phyloP scores from a whole-genome alignment of 148 eudicot genomes.

The Rhododendron simsii region DNA sequence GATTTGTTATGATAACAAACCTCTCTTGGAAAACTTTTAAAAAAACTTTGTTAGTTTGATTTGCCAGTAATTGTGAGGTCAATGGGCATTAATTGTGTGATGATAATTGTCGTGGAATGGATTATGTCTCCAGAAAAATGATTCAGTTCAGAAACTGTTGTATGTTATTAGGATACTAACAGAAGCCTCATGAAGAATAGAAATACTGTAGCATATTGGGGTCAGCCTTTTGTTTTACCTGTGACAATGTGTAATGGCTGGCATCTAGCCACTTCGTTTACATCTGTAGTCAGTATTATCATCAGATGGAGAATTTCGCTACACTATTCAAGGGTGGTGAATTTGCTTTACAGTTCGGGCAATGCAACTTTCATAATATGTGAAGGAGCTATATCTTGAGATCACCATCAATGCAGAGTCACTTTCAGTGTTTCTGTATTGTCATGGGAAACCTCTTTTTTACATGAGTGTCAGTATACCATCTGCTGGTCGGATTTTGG shows the following conservation, averaged over 20 bases:
- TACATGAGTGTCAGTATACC: not conserved
- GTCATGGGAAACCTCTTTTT: not conserved
- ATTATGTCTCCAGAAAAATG: not conserved
- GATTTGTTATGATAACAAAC: not conserved
- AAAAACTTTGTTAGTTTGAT: not conserved
- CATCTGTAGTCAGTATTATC: not conserved
- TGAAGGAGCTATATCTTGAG: not conserved
- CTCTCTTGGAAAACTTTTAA: not conserved
- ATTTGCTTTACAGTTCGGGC: not conserved
- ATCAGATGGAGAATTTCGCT: not conserved
- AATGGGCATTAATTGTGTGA: not conserved
- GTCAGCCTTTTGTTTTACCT: not conserved
- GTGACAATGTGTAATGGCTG: not conserved
- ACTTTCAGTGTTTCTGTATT: not conserved
- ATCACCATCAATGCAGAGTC: not conserved
- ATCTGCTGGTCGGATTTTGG: not conserved
- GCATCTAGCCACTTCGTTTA: not conserved
- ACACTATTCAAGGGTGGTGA: not conserved
- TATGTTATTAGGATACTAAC: not conserved
- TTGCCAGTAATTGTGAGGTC: not conserved
- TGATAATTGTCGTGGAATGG: not conserved
- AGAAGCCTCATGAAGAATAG: not conserved
- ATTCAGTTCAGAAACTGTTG: not conserved
- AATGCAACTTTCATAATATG: not conserved
- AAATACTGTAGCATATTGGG: not conserved